These are phyloP conservation scores for Neurospora sp. DNA, from an alignment of 495 filamentous ascomycete genomes.

Conservation along the genomic window DNA sequence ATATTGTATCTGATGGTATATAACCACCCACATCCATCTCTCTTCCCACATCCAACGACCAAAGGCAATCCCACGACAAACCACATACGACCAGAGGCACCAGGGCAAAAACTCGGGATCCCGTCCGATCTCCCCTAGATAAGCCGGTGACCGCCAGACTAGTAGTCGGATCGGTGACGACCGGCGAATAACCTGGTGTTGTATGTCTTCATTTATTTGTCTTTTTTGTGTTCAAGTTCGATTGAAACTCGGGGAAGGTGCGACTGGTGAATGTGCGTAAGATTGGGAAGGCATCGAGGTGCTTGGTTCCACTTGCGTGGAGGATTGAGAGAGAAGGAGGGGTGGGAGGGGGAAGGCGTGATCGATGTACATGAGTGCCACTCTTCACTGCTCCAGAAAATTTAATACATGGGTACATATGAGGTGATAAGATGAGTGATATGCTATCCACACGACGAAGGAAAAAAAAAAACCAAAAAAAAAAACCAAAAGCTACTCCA, in stretches of 20 bases:
- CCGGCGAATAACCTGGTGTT: neutral
- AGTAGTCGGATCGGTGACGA: neutral
- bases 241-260: neutral
- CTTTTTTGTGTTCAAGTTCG: neutral
- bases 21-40: neutral
- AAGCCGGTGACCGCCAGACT: neutral
- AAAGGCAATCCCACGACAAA: neutral
- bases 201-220: too few relatives aligned
- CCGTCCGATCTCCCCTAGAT: neutral
- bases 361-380: neutral
- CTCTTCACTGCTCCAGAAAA: neutral
- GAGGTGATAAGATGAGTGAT: neutral
- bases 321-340: neutral
- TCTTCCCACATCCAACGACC: neutral
- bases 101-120: neutral
- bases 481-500: neutral
- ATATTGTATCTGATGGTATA: neutral
- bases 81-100: neutral
- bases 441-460: neutral
- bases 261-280: neutral
- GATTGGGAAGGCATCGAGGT: neutral
- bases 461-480: neutral
- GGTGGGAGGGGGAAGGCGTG: too few relatives aligned
- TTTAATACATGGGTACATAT: neutral
- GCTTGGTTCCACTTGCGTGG: neutral